These are phyloP conservation scores for Saturnispora serradocipensis DNA, from an alignment of 805 yeast species.

Conservation along the genomic window DNA sequence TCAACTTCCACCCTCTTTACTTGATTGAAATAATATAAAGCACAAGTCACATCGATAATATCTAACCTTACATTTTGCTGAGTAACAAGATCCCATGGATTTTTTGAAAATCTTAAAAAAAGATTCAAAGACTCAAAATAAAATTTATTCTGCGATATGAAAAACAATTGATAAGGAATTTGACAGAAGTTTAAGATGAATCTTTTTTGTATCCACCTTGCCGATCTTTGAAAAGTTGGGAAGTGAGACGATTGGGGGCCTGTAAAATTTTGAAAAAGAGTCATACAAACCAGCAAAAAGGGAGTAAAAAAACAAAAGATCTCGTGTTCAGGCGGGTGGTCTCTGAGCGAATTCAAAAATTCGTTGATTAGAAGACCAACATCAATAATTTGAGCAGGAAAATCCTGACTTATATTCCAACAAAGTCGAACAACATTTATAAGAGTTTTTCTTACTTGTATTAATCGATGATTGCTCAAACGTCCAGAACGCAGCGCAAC, in stretches of 20 bases:
- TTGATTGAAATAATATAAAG: constrained; percentile 22
- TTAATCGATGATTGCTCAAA: constrained; percentile 2
- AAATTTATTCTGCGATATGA: constrained; percentile 7
- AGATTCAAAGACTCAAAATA: constrained; percentile 19
- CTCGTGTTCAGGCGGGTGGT: constrained; percentile 2
- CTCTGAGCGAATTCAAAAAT: constrained; percentile 9
- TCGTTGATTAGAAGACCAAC: constrained; percentile 15
- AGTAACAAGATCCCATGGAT: constrained; percentile 23
- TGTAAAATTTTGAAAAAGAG: constrained; percentile 14
- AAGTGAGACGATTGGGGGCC: constrained; percentile 6
- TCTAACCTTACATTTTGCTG: constrained; percentile 10
- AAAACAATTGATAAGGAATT: constrained; percentile 14
- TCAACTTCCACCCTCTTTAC: constrained; percentile 18
- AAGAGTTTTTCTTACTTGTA: constrained; percentile 17
- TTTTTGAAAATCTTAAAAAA: constrained; percentile 14
- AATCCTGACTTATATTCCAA: constrained; percentile 16
- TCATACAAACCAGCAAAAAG: constrained; percentile 16
- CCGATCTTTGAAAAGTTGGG: constrained; percentile 7
- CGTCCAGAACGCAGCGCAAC: constrained; percentile 1
- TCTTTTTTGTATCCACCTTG: constrained; percentile 11
- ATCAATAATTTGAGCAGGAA: constrained; percentile 8
- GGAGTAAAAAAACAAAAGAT: constrained; percentile 17
- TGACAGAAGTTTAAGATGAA: constrained; percentile 15
- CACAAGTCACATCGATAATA: constrained; percentile 15
- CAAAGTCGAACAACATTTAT: constrained; percentile 20